Evolutionary conservation across 179 eudicot genomes (phyloP).

Genomic region (Beta macrorhiza): DNA sequence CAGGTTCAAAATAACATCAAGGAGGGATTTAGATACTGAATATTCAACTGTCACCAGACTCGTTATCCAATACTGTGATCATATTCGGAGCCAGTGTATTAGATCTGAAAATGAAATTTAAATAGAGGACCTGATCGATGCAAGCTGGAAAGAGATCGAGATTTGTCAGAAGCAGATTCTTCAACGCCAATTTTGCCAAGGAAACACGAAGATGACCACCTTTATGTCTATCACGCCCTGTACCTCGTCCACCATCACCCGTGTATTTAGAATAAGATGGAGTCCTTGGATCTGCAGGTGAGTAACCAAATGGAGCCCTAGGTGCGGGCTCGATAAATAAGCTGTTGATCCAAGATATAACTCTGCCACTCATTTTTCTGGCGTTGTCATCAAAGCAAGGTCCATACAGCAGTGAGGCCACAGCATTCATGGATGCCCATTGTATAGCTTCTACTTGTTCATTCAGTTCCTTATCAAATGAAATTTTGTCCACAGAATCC

Average conservation of each 20-base stretch:
- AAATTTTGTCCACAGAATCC: constrained; percentile 91
- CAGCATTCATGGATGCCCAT: constrained; percentile 97
- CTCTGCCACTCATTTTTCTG: constrained; percentile 96
- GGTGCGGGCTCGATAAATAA: constrained; percentile 94
- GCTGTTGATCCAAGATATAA: constrained; percentile 95
- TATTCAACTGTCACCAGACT: not conserved
- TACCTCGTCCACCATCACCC: constrained; percentile 73
- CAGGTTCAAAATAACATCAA: not conserved
- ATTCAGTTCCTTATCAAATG: constrained; percentile 85
- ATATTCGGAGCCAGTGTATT: not conserved
- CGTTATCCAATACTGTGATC: not conserved
- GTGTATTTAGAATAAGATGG: constrained; percentile 84
- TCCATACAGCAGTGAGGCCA: constrained; percentile 94
- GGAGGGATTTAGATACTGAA: not conserved
- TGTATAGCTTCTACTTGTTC: constrained; percentile 99
- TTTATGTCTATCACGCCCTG: constrained; percentile 88
- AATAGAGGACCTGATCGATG: constrained; percentile 82
- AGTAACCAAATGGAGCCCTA: constrained; percentile 90
- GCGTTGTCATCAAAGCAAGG: constrained; percentile 99
- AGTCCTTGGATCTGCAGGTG: constrained; percentile 99
- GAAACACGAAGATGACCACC: constrained; percentile 91
- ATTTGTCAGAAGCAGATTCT: constrained; percentile 91
- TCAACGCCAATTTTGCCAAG: constrained; percentile 88
- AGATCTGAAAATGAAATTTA: not conserved
- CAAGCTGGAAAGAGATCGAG: constrained; percentile 97